Base-by-base conservation (phyloP, 1,284 basidiomycete genomes). In the Sphagnurus paluster region DNA sequence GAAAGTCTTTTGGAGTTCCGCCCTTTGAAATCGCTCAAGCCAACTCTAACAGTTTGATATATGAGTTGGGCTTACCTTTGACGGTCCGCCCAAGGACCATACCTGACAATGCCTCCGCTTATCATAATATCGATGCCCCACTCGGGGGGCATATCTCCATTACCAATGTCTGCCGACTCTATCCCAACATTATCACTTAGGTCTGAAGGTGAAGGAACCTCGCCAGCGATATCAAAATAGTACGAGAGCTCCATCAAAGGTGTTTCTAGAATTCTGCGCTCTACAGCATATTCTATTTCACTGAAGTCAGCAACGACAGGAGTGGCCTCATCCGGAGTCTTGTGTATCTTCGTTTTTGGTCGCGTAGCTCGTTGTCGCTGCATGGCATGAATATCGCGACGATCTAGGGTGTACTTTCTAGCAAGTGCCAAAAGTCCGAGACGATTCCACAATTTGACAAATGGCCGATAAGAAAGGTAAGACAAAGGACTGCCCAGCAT, bases 21-120 rank as follows among this genome's bases (percentile, higher is more conserved):
- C 79, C 37, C 91, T 92, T 39, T 28, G 4, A 33, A 14, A 17
- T 35, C 41, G 6, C n/a, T 30, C 13, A 40, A 21, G 28, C 28
- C 3, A 16, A 13, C 40, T 34, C 23, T 2, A n/a, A 16, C 4
- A 9, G 28, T 34, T 11, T 8, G n/a, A 34, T 1, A n/a, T 20
- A 2, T 5, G 2, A 33, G n/a, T 25, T 14, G n/a, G n/a, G 51
- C 69, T 51, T 60, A 84, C 87, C 92, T 75, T 66, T 95, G 93
- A 21, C 93, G 77, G 67, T 98, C 94, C 16, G 92, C 84, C 94
- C 94, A 98, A 3, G 94, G 94, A 0, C 94, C 94, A 61, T 97
- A 97, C 25, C 82, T 80, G 33, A 96, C 56, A 23, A 75, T 66
- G 0, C 90, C 93, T 13, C 84, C 83, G 49, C 81, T 74, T 8